Evolutionary conservation across 2,329 filamentous ascomycete species (phyloP).

Genomic region (Coniella vitis): DNA sequence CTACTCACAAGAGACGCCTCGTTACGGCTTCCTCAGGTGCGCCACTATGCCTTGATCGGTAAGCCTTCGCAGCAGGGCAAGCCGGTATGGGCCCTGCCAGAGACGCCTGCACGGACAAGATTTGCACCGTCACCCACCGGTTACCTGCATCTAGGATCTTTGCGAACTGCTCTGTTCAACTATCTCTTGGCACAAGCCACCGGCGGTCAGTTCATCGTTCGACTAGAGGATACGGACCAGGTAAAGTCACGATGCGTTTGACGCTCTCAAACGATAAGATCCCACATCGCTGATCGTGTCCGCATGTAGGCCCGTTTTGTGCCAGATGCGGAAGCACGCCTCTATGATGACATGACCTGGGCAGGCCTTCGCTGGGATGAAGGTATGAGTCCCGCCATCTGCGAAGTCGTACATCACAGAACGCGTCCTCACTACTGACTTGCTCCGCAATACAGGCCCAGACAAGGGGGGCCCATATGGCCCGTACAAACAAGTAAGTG

Average conservation of each 20-base stretch:
- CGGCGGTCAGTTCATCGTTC: slow-evolving; percentile 80
- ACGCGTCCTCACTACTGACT: neutral
- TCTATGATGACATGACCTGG: slow-evolving; percentile 81
- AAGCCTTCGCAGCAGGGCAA: slow-evolving; percentile 18
- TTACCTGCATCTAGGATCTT: slow-evolving; percentile 82
- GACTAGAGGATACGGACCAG: slow-evolving; percentile 94
- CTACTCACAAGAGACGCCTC: slow-evolving; percentile 9
- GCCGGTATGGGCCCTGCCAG: slow-evolving; percentile 33
- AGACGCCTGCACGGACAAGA: slow-evolving; percentile 63
- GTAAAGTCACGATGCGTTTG: neutral
- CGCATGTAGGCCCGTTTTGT: slow-evolving; percentile 59
- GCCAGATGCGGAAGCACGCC: slow-evolving; percentile 65
- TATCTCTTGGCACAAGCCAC: slow-evolving; percentile 85
- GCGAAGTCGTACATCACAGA: no score
- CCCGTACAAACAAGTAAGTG: slow-evolving; percentile 59
- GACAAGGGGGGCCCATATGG: slow-evolving; percentile 73
- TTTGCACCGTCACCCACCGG: slow-evolving; percentile 96
- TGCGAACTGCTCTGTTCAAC: slow-evolving; percentile 92
- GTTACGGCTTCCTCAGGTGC: slow-evolving; percentile 14
- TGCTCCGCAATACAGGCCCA: slow-evolving; percentile 53
- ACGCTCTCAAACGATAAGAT: no score
- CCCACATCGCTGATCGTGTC: slow-evolving; percentile 24
- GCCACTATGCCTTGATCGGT: slow-evolving; percentile 20
- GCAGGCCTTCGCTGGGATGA: slow-evolving; percentile 90
- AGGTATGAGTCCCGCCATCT: slow-evolving; percentile 23